Percentiles rank a stretch among this genome's conserved stretches.
Conservation (phyloP, 495 filamentous ascomycete species). For the Hamigera avellanea region DNA sequence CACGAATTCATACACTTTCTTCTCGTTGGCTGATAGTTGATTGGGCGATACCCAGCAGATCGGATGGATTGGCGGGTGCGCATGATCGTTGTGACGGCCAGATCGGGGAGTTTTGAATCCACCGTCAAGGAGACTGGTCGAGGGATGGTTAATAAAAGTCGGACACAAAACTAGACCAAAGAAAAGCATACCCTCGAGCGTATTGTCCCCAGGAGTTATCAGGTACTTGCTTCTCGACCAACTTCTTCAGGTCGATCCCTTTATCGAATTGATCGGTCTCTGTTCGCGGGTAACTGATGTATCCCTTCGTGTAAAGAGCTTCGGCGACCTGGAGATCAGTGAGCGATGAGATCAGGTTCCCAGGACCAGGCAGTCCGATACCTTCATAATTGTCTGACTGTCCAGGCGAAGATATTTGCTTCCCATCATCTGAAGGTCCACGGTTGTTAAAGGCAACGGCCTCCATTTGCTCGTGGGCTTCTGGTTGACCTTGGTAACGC, state of each 20-base stretch:
- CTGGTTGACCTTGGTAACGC: constrained; percentile 69
- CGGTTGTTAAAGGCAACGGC: constrained; percentile 84
- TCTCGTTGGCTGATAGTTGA: constrained; percentile 52
- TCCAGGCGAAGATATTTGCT: constrained; percentile 75
- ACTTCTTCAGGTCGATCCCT: constrained; percentile 69
- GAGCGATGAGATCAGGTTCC: constrained; percentile 1
- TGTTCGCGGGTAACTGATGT: constrained; percentile 93
- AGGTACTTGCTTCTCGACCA: constrained; percentile 75
- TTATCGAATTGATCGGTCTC: constrained; percentile 95
- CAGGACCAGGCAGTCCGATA: constrained; percentile 8
- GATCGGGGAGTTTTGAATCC: constrained; percentile 70
- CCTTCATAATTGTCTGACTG: constrained; percentile 76
- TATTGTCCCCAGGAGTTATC: constrained; percentile 70
- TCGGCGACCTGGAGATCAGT: constrained; percentile 50
- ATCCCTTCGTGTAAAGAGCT: constrained; percentile 83
- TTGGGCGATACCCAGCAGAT: constrained; percentile 60
- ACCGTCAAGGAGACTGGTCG: constrained; percentile 57
- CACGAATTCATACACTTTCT: constrained; percentile 84
- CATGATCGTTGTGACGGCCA: constrained; percentile 85
- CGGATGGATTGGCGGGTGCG: constrained; percentile 94
- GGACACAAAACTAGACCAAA: constrained; percentile 1
- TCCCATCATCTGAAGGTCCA: constrained; percentile 98
- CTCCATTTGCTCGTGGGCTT: constrained; percentile 94
- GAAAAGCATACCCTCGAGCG: constrained; percentile 45
- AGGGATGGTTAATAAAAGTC: constrained; percentile 1